Evolutionary conservation across 768 basidiomycete species (phyloP).

Genomic region (Phallus indusiatus): DNA sequence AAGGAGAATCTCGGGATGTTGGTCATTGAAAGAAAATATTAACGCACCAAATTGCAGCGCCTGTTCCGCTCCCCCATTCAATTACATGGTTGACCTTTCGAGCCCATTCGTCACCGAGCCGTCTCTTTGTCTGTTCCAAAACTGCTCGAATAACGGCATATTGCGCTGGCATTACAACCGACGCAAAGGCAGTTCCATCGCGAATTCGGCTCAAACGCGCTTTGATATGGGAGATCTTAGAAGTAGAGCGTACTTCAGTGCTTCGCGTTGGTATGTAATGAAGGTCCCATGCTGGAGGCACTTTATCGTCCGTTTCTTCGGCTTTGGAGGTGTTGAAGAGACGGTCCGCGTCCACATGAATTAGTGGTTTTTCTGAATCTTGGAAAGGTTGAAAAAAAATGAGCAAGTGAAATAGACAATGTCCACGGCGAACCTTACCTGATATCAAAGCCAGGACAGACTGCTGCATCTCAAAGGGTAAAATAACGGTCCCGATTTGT

Average conservation of each 20-base stretch:
- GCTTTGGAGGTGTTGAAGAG: constrained; percentile 36
- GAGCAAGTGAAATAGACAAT: constrained; percentile 6
- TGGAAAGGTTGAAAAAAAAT: constrained; percentile 10
- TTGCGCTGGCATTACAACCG: constrained; percentile 78
- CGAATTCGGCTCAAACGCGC: constrained; percentile 26
- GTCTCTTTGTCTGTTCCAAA: constrained; percentile 51
- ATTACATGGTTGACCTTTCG: constrained; percentile 44
- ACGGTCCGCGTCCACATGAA: constrained; percentile 65
- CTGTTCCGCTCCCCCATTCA: constrained; percentile 81
- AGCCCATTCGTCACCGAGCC: constrained; percentile 52
- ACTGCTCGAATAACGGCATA: constrained; percentile 76
- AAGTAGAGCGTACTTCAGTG: constrained; percentile 6
- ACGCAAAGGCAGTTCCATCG: constrained; percentile 78
- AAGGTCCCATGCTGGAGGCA: constrained; percentile 7
- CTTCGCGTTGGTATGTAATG: constrained; percentile 5
- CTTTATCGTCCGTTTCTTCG: constrained; percentile 7
- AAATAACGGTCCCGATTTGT: constrained; percentile 55
- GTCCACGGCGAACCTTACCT: constrained; percentile 29
- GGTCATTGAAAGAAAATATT: not conserved
- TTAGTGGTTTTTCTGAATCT: constrained; percentile 55
- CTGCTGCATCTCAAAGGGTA: constrained; percentile 64
- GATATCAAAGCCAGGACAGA: constrained; percentile 60
- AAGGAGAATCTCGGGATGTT: not conserved
- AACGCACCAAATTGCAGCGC: constrained; percentile 73
- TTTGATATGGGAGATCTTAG: constrained; percentile 5